These are phyloP conservation scores for Fusarium mangiferae DNA, from an alignment of 2,329 filamentous ascomycete species.

Conservation along the genomic window DNA sequence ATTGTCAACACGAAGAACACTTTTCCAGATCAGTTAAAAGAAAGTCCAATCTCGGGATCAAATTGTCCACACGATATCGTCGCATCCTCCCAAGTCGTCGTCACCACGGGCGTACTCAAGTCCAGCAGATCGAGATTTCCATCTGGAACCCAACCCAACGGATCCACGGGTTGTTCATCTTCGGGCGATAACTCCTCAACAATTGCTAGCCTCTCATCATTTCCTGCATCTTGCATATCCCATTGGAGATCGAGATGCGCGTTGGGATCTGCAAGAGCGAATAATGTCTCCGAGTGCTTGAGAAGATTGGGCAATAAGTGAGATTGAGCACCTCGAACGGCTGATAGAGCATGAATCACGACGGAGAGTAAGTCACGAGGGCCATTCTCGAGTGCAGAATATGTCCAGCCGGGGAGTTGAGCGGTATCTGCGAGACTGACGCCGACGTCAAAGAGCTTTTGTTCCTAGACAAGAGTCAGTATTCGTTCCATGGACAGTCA, in stretches of 20 bases:
- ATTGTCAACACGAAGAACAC: not conserved
- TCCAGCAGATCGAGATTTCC: slow-evolving; percentile 21
- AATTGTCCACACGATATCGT: not conserved
- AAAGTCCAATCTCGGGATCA: not conserved
- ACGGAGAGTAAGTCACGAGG: slow-evolving; percentile 45
- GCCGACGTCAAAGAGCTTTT: slow-evolving; percentile 49
- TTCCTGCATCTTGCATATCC: not conserved
- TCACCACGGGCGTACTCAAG: slow-evolving; percentile 14
- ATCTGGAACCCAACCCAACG: slow-evolving; percentile 1
- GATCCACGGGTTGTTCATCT: not conserved
- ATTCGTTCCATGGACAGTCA: rapidly evolving
- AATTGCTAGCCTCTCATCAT: not conserved
- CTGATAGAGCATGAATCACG: slow-evolving; percentile 41
- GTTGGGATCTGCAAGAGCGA: slow-evolving; percentile 20
- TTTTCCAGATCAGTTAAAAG: not conserved
- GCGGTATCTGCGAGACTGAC: slow-evolving; percentile 45
- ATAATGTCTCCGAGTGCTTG: slow-evolving; percentile 36
- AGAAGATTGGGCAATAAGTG: slow-evolving; percentile 44
- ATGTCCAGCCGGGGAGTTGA: slow-evolving; percentile 28
- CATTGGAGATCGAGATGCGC: slow-evolving; percentile 19
- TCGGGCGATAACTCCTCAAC: slow-evolving; percentile 24
- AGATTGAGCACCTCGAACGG: slow-evolving; percentile 42
- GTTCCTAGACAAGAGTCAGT: slow-evolving; percentile 33
- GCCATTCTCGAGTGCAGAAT: slow-evolving; percentile 41
- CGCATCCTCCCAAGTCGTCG: slow-evolving; percentile 11